Base-by-base conservation (phyloP, 495 filamentous ascomycete genomes). In the Xylaria palmicola region DNA sequence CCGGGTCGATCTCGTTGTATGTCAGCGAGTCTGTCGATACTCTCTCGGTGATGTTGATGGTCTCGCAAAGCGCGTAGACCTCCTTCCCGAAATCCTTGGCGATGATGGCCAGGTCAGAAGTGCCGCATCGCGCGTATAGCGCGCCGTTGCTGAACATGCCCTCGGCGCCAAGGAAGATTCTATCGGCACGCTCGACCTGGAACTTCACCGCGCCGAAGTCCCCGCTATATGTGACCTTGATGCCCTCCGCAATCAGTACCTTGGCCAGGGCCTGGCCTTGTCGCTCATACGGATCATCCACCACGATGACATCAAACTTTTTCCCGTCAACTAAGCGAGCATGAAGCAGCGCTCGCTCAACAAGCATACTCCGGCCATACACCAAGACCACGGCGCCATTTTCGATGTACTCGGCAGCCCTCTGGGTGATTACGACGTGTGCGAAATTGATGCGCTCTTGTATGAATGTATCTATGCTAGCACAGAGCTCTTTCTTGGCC, bases 41-140 rank as follows among this genome's bases (percentile, higher is more conserved):
- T 55, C 88, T 85, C 65, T 97, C 94, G 22, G 90, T 93, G 75
- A 97, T 96, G 73, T 98, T 98, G 77, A 98, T 85, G 2, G 88
- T 92, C 79, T 98, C 93, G 72, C 92, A 97, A 60, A 90, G 90
- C 4, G 95, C 91, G 32, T 93, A 87, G 39, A 98, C 93, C 2
- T 92, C 90, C 34, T 91, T 83, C 48, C 84, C 84, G 15, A 79
- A 74, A 48, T 88, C 86, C 60, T 88, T 86, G 22, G 93, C 94
- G 26, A 86, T 87, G 82, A 94, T 90, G n/a, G 94, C 93, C 4
- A 97, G 83, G 37, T 92, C 80, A 0, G 91, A 92, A 8, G 93
- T 97, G 53, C 94, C 94, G 34, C 92, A 85, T 26, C 93, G 84
- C 4, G 88, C 93, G 73, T 92, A 94, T 52, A 98, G 78, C 1